phyloP scores from a whole-genome alignment of 352 stramenopile species.

The Phytopythium mirpurense region DNA sequence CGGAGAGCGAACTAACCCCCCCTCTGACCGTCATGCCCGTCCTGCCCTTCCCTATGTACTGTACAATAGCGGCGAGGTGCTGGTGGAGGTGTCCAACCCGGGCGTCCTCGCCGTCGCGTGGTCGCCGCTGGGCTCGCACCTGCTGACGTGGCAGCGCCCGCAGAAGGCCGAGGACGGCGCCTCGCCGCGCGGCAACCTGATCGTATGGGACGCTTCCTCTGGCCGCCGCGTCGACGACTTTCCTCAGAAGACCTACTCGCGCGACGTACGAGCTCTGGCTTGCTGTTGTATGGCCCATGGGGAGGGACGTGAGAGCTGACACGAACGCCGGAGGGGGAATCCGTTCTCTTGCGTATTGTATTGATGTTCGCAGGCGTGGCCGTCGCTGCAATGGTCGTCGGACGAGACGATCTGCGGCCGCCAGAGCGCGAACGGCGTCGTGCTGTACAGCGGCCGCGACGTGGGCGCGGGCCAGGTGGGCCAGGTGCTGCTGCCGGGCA shows the following conservation, averaged over 20 bases:
- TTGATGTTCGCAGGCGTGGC: conserved; percentile 64
- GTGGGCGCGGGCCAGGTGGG: conserved; percentile 52
- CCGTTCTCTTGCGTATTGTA: no score
- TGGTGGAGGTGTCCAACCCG: conserved; percentile 59
- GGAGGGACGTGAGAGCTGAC: no score
- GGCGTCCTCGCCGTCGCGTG: conserved; percentile 76
- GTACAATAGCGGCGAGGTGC: conserved; percentile 39
- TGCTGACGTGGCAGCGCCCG: conserved; percentile 87
- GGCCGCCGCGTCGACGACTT: conserved; percentile 68
- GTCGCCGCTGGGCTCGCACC: conserved; percentile 75
- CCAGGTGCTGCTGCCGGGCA: conserved; percentile 70
- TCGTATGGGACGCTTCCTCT: conserved; percentile 68
- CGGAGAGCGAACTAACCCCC: no score
- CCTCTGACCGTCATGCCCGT: no score
- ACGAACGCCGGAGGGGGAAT: no score
- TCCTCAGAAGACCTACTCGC: conserved; percentile 82
- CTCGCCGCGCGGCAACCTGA: conserved; percentile 54
- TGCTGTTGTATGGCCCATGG: no score
- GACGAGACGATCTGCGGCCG: conserved; percentile 85
- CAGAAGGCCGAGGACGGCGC: conserved; percentile 51
- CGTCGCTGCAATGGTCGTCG: conserved; percentile 87
- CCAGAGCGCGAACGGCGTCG: conserved; percentile 72
- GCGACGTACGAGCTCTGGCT: conserved; percentile 71
- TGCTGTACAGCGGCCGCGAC: conserved; percentile 76
- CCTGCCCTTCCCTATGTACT: no score